These are phyloP conservation scores for Xylaria sp. DNA, from an alignment of 2,329 filamentous ascomycete genomes.

Conservation along the genomic window DNA sequence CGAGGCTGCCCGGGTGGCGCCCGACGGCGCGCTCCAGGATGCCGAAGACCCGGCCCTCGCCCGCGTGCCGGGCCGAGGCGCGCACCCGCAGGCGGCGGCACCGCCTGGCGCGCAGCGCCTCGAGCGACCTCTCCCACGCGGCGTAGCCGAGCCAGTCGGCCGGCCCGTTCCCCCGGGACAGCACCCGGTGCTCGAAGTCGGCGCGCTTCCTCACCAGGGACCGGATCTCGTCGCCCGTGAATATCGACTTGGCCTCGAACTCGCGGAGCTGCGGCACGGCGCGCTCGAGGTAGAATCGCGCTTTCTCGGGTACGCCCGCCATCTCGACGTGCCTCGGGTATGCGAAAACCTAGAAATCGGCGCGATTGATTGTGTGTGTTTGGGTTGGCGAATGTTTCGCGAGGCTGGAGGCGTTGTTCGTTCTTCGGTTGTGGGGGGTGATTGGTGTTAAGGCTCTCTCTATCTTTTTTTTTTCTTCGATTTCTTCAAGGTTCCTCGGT, in stretches of 20 bases:
- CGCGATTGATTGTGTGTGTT: slow-evolving; percentile 2
- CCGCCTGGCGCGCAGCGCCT: slow-evolving; percentile 79
- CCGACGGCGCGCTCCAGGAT: slow-evolving; percentile 85
- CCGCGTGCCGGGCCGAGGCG: slow-evolving; percentile 66
- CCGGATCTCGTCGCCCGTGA: slow-evolving; percentile 86
- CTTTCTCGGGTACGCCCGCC: slow-evolving; percentile 88
- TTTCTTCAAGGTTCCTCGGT: too few relatives aligned
- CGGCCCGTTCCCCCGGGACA: slow-evolving; percentile 76
- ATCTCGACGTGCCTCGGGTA: slow-evolving; percentile 48
- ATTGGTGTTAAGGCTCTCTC: too few relatives aligned
- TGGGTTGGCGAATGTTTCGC: too few relatives aligned
- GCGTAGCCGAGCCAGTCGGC: slow-evolving; percentile 85
- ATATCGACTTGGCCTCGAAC: slow-evolving; percentile 89
- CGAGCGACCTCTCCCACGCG: slow-evolving; percentile 69
- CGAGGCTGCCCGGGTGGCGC: slow-evolving; percentile 79
- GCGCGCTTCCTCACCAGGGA: slow-evolving; percentile 88
- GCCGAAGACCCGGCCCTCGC: slow-evolving; percentile 82
- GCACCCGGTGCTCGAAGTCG: slow-evolving; percentile 89
- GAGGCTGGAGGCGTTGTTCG: too few relatives aligned
- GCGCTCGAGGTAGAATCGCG: slow-evolving; percentile 91
- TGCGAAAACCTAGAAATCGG: neutral
- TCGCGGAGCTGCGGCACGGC: slow-evolving; percentile 90
- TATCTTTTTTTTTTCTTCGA: too few relatives aligned
- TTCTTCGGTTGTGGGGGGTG: too few relatives aligned
- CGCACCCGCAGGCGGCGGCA: slow-evolving; percentile 80